A percentile compares a stretch with the other conserved stretches of the same genome.
Conservation (phyloP, 176 grass and related monocot species). For the Microstegium vimineum region DNA sequence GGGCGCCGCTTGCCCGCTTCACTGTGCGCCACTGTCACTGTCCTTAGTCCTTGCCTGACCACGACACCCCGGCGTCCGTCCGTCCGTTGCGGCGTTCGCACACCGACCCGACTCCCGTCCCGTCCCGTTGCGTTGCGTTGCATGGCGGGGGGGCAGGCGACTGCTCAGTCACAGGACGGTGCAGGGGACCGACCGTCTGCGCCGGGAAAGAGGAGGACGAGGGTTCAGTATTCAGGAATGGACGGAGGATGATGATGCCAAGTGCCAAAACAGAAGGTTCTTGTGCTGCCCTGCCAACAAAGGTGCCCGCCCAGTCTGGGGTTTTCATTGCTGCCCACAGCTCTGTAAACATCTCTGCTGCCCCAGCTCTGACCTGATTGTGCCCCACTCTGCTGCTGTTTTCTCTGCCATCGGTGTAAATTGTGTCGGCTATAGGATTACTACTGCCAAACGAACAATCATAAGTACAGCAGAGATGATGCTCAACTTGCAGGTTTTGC, state of each 20-base stretch:
- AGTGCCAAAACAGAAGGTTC: constrained; percentile 43
- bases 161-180: not conserved
- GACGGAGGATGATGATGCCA: not conserved
- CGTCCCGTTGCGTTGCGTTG: not conserved
- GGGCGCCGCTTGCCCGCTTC: too few relatives aligned
- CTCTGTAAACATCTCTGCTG: constrained; percentile 17
- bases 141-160: not conserved
- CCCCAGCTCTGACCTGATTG: not conserved
- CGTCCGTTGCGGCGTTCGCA: too few relatives aligned
- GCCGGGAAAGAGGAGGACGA: not conserved
- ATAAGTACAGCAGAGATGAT: too few relatives aligned
- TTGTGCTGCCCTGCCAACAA: not conserved
- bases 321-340: not conserved
- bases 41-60: not conserved
- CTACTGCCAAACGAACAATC: not conserved
- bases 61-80: not conserved
- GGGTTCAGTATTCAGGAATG: too few relatives aligned
- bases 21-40: not conserved
- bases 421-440: constrained; percentile 4
- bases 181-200: not conserved
- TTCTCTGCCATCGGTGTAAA: not conserved
- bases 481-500: not conserved
- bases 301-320: not conserved
- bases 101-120: not conserved
- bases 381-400: not conserved